Evolutionary conservation across 2,329 filamentous ascomycete genomes (phyloP).

Genomic region (Fusarium secorum): DNA sequence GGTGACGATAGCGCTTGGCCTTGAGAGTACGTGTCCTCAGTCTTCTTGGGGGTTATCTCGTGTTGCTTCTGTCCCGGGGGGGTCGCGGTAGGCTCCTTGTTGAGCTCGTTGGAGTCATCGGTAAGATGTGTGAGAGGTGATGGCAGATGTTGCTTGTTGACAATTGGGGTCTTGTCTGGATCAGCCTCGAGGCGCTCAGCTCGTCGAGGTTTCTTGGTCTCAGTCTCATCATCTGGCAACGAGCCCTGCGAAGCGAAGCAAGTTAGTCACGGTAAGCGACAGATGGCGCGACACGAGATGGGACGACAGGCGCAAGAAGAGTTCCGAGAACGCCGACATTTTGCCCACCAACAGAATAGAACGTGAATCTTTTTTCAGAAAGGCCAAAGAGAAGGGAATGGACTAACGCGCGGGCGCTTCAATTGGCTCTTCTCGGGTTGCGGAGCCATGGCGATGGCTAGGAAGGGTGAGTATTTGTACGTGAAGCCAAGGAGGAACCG

Average conservation of each 20-base stretch:
- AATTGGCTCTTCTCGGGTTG: constrained; percentile 80
- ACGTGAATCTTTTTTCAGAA: constrained; percentile 4
- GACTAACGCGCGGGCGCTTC: constrained; percentile 79
- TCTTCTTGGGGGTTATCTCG: constrained; percentile 60
- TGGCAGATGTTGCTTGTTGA: constrained; percentile 74
- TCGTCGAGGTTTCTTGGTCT: constrained; percentile 84
- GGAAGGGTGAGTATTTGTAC: constrained; percentile 14
- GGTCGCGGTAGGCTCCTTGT: constrained; percentile 75
- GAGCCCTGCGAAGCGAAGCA: constrained; percentile 62
- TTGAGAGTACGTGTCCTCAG: constrained; percentile 57
- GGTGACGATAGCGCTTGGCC: constrained; percentile 63
- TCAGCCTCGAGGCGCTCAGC: constrained; percentile 74
- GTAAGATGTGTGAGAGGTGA: constrained; percentile 76
- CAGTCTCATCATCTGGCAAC: constrained; percentile 67
- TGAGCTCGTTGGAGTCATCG: constrained; percentile 65
- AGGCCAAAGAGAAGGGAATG: constrained; percentile 25
- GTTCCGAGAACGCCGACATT: not conserved
- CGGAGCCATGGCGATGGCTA: constrained; percentile 60
- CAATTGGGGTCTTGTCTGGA: constrained; percentile 65
- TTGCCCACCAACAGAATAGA: constrained; percentile 3
- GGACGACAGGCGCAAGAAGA: constrained; percentile 9
- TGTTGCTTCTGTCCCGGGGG: constrained; percentile 69
- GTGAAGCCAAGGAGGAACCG: constrained; percentile 29
- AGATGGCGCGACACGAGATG: constrained; percentile 17
- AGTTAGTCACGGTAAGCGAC: constrained; percentile 34